phyloP scores from a whole-genome alignment of 495 filamentous ascomycete species.

The Apodospora peruviana region DNA sequence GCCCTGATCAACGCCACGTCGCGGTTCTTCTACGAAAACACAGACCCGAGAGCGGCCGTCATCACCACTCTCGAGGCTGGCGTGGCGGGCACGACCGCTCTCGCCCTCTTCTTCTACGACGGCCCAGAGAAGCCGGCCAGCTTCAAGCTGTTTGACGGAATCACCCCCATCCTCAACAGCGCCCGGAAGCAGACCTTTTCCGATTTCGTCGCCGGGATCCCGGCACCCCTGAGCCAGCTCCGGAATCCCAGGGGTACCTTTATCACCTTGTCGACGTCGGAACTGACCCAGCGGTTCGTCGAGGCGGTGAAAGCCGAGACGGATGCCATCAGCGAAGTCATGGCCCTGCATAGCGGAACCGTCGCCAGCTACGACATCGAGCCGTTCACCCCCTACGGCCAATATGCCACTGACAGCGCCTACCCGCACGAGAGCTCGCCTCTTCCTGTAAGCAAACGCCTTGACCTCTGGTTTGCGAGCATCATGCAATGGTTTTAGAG shows the following conservation, averaged over 20 bases:
- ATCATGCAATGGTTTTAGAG: neutral
- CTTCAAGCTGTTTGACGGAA: slow-evolving; percentile 52
- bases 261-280: slow-evolving; percentile 18
- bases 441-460: slow-evolving; percentile 17
- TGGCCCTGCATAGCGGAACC: slow-evolving; percentile 5
- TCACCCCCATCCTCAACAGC: slow-evolving; percentile 38
- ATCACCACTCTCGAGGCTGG: slow-evolving; percentile 45
- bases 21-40: slow-evolving; percentile 40
- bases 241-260: slow-evolving; percentile 17
- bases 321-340: slow-evolving; percentile 6
- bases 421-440: slow-evolving; percentile 18
- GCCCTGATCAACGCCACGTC: slow-evolving; percentile 49
- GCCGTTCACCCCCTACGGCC: slow-evolving; percentile 19
- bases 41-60: slow-evolving; percentile 39
- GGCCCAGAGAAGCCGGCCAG: slow-evolving; percentile 49
- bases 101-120: slow-evolving; percentile 56
- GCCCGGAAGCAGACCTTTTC: slow-evolving; percentile 49
- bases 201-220: slow-evolving; percentile 30
- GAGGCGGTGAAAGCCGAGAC: slow-evolving; percentile 13
- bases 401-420: slow-evolving; percentile 16
- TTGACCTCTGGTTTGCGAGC: no score
- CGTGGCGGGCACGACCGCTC: slow-evolving; percentile 44
- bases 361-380: slow-evolving; percentile 20
- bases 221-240: slow-evolving; percentile 4
- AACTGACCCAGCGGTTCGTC: slow-evolving; percentile 7